phyloP scores from a whole-genome alignment of 768 basidiomycete species.

The Amanita exitialis region DNA sequence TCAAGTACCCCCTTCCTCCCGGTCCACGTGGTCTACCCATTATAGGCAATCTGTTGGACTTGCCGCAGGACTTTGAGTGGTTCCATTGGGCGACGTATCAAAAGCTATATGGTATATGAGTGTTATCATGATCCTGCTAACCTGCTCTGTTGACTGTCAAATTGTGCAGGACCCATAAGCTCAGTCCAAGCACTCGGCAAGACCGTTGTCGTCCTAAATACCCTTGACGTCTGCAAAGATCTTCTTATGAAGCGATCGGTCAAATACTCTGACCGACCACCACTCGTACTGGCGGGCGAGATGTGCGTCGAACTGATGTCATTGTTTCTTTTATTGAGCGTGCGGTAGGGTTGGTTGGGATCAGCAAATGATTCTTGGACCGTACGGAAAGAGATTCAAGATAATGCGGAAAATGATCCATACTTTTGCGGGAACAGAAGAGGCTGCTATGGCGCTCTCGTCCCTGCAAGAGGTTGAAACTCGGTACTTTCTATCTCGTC shows the following conservation, averaged over 20 bases:
- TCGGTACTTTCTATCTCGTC: conserved; percentile 16
- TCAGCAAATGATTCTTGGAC: conserved; percentile 14
- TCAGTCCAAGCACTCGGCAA: conserved; percentile 25
- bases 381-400: conserved; percentile 13
- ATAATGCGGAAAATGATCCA: conserved; percentile 27
- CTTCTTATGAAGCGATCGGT: conserved; percentile 35
- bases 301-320: conserved; percentile 21
- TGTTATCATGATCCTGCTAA: background rate
- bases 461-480: conserved; percentile 17
- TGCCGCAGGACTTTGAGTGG: background rate
- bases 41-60: background rate
- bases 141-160: background rate
- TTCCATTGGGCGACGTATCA: background rate
- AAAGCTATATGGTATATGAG: background rate
- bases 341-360: background rate
- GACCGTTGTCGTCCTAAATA: conserved; percentile 36
- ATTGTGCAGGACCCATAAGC: conserved; percentile 26
- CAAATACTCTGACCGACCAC: conserved; percentile 40
- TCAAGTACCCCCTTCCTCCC: background rate
- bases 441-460: conserved; percentile 20
- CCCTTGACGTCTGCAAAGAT: conserved; percentile 27
- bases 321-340: conserved; percentile 12
- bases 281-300: conserved; percentile 19
- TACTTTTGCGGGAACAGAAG: conserved; percentile 23
- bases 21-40: background rate